Evolutionary conservation across 306 rosid species (phyloP), one percentile per base, ranked within the genome.

Genomic region (Biancaea sappan): DNA sequence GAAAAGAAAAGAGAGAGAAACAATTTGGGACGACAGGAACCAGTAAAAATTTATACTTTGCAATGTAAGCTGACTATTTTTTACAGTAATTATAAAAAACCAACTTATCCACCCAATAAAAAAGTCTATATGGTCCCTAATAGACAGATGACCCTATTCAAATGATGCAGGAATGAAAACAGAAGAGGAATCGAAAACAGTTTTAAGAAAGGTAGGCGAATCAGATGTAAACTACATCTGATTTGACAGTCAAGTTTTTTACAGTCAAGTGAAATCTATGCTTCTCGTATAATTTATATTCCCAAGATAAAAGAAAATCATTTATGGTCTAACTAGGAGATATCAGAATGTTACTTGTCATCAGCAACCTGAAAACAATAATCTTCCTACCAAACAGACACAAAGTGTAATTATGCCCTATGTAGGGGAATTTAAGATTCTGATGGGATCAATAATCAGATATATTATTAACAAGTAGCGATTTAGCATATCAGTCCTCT

Each of bases 301-400:
- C 24, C 18, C 32, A 63, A 40, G 18, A 31, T 51, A 47, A 25
- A 50, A 35, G 11, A 12, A 37, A 50, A 28, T 11, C 35, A 24
- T 9, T 24, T 7, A 64, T 26, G 65, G 19, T 44, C 40, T 60
- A 64, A 47, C 74, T 47, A 47, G 52, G 61, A 41, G 35, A 35
- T 71, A 32, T 63, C 34, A 80, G 44, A 44, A 63, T 54, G 62
- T 9, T 56, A 66, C 14, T 32, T 1, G 53, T 52, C 24, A 72
- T 66, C 54, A 22, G 41, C 68, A 63, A 74, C 48, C 64, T 47
- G 35, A 67, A n/a, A 29, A 73, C n/a, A 71, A 83, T 8, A 46
- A 62, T 79, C 71, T 57, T 56, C 73, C 73, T 31, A 38, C 66
- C 70, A 79, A 26, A 69, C 15, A 66, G 72, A 69, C 35, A 61